These are phyloP conservation scores for Plectosphaerella sp. DNA, from an alignment of 2,329 filamentous ascomycete species.

Conservation along the genomic window DNA sequence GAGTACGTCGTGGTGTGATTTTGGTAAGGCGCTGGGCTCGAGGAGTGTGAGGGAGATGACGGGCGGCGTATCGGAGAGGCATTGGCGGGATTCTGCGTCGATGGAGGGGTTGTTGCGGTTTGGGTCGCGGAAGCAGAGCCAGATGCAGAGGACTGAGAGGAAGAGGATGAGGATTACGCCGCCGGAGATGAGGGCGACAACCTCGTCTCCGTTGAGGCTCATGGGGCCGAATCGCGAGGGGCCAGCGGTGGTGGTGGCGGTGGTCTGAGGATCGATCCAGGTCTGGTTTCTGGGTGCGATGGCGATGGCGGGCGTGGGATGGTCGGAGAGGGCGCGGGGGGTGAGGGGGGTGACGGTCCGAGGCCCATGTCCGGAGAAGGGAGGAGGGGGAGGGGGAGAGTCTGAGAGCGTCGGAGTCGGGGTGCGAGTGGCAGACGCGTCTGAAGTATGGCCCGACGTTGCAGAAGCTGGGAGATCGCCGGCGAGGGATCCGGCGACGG, in stretches of 20 bases:
- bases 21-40: neutral
- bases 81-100: conserved; percentile 5
- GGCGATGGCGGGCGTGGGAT: neutral
- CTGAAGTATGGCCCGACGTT: too few relatives aligned
- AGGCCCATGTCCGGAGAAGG: too few relatives aligned
- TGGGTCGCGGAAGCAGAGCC: conserved; percentile 14
- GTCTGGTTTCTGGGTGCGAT: neutral
- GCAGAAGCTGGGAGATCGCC: too few relatives aligned
- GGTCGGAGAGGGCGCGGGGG: too few relatives aligned
- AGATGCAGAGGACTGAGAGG: conserved; percentile 12
- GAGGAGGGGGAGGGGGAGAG: too few relatives aligned
- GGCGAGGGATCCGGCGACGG: too few relatives aligned
- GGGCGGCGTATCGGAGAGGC: conserved; percentile 9
- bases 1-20: neutral
- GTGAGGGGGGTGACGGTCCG: too few relatives aligned
- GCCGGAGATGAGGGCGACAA: conserved; percentile 20
- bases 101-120: conserved; percentile 8
- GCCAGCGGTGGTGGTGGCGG: neutral
- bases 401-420: too few relatives aligned
- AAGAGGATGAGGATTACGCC: conserved; percentile 17
- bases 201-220: conserved; percentile 18
- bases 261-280: neutral
- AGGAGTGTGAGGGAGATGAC: neutral
- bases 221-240: neutral
- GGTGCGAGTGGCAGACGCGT: too few relatives aligned